Base-by-base conservation (phyloP, 768 basidiomycete genomes). In the Leccinum boreale region DNA sequence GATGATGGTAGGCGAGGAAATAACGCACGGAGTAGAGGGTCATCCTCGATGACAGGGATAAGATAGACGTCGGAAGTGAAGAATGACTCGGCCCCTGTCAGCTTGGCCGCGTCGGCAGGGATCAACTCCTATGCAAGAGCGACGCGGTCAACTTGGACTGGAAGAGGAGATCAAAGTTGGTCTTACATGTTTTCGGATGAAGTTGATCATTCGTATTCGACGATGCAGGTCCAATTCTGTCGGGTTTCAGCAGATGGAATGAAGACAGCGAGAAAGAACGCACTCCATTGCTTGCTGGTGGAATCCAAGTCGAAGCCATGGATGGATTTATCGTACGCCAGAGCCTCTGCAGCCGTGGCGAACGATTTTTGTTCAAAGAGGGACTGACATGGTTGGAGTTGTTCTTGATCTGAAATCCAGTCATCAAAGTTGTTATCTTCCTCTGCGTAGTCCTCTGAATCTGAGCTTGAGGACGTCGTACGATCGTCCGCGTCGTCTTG, bases 121-220 rank as follows among this genome's bases (percentile, higher is more conserved):
- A 79, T 70, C 50, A 79, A 74, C 72, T 82, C 85, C 90, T 92
- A 69, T 4, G 57, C 33, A 39, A 54, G 39, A 64, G 29, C 33
- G 55, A 58, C 3, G 35, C 29, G 52, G 55, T 49, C 26, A 58
- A 50, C 42, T 33, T 53, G 8, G 3, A 26, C 4, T 11, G 0
- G 33, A 45, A 50, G 19, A 21, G 9, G 39, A 49, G 46, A 46
- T 17, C 11, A 3, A 23, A 3, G 8, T 5, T 1, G 15, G 24
- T 39, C 67, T 55, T 54, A 91, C 92, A 72, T 84, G 81, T 73
- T 83, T 88, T 57, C 94, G 78, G 67, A 96, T 92, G 73, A 82
- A 90, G 70, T 97, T 97, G 73, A 97, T 85, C 52, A 97, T 74
- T 50, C 90, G 83, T 63, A 93, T 86, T 19, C 89, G 81, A 55